Conservation (phyloP, 148 eudicot genomes). For the Arbutus unedo region DNA sequence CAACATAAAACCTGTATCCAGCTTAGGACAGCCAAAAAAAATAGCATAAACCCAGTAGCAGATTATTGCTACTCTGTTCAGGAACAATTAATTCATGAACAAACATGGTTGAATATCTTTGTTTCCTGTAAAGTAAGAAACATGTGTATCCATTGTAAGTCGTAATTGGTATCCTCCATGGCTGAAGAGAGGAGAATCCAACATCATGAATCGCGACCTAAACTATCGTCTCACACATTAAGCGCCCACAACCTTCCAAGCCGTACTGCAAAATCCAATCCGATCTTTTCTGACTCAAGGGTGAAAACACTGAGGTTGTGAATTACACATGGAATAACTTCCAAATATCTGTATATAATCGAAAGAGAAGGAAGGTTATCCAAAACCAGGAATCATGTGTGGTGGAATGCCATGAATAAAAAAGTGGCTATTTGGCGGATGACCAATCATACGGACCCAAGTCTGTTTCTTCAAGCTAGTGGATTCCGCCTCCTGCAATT, state of each 20-base stretch:
- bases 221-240: not conserved
- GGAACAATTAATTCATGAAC: not conserved
- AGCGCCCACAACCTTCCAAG: not conserved
- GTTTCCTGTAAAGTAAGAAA: not conserved
- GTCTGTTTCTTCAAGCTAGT: slow-evolving; percentile 31
- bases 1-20: not conserved
- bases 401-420: slow-evolving; percentile 30
- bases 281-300: not conserved
- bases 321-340: not conserved
- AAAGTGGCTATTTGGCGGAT: slow-evolving; percentile 25
- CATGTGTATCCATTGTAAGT: not conserved
- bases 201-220: not conserved
- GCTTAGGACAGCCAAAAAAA: not conserved
- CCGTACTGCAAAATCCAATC: slow-evolving; percentile 2
- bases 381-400: slow-evolving; percentile 29
- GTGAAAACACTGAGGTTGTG: not conserved
- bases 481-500: slow-evolving; percentile 81
- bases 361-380: slow-evolving; percentile 11
- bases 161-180: not conserved
- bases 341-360: slow-evolving; percentile 1
- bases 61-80: not conserved
- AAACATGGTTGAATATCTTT: not conserved
- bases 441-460: slow-evolving; percentile 18
- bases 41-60: not conserved
- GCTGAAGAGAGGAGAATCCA: not conserved